These are phyloP conservation scores for Elsinoe fawcettii DNA, from an alignment of 2,329 filamentous ascomycete genomes.

Conservation along the genomic window DNA sequence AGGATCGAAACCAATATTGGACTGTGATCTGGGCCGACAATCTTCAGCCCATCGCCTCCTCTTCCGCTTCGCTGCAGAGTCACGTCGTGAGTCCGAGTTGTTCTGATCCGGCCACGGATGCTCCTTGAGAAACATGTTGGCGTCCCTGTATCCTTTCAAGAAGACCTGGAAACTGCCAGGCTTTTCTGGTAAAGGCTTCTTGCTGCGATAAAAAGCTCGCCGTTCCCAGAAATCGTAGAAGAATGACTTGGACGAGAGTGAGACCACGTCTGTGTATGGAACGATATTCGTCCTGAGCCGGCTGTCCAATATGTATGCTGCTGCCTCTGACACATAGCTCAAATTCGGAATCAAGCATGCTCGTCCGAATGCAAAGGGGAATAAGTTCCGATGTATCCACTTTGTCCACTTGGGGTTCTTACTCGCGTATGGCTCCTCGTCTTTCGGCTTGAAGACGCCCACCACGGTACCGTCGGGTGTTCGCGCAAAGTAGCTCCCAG, in stretches of 20 bases:
- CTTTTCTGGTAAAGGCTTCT: conserved; percentile 79
- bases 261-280: conserved; percentile 92
- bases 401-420: conserved; percentile 99
- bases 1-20: conserved; percentile 21
- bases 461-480: conserved; percentile 89
- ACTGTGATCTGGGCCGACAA: conserved; percentile 55
- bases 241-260: conserved; percentile 91
- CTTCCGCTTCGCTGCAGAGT: conserved; percentile 60
- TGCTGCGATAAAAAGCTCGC: conserved; percentile 76
- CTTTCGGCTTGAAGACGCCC: conserved; percentile 97
- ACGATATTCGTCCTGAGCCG: conserved; percentile 87
- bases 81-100: conserved; percentile 44
- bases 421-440: conserved; percentile 95
- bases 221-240: conserved; percentile 98
- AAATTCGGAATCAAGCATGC: conserved; percentile 95
- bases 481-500: conserved; percentile 93
- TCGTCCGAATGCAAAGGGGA: conserved; percentile 93
- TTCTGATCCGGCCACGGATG: conserved; percentile 96
- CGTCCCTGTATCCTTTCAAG: conserved; percentile 92
- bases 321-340: conserved; percentile 95
- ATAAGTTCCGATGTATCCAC: conserved; percentile 96
- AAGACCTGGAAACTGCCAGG: conserved; percentile 96
- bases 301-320: conserved; percentile 87
- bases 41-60: conserved; percentile 68
- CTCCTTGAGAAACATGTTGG: conserved; percentile 88